Conservation (phyloP, 441 rosid species). For the Populus tomentosa region DNA sequence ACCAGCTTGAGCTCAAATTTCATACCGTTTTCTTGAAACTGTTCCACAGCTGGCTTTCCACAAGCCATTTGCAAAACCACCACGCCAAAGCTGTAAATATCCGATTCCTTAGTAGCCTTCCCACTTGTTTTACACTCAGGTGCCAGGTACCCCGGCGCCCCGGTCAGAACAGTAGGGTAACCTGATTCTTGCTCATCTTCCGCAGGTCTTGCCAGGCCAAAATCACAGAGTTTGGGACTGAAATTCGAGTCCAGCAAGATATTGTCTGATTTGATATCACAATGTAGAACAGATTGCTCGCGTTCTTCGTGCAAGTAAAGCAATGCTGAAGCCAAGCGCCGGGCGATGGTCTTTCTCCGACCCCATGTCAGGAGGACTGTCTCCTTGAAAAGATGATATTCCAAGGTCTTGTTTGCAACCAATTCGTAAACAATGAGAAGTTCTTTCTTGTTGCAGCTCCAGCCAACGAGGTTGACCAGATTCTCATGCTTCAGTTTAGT, state of each 20-base stretch:
- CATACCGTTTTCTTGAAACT: slow-evolving; percentile 12
- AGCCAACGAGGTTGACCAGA: slow-evolving; percentile 61
- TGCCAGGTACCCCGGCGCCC: slow-evolving; percentile 73
- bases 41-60: slow-evolving; percentile 62
- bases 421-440: slow-evolving; percentile 61
- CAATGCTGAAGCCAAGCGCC: slow-evolving; percentile 62
- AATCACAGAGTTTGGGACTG: slow-evolving; percentile 64
- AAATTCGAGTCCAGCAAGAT: slow-evolving; percentile 63
- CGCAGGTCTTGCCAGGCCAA: slow-evolving; percentile 68
- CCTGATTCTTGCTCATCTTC: slow-evolving; percentile 61
- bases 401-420: slow-evolving; percentile 72
- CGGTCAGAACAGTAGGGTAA: slow-evolving; percentile 54
- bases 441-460: slow-evolving; percentile 62
- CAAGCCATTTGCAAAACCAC: slow-evolving; percentile 67
- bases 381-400: slow-evolving; percentile 37
- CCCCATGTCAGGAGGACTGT: slow-evolving; percentile 45
- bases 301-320: slow-evolving; percentile 69
- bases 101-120: slow-evolving; percentile 62
- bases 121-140: slow-evolving; percentile 69
- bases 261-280: slow-evolving; percentile 68
- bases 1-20: slow-evolving; percentile 47
- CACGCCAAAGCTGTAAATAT: slow-evolving; percentile 68
- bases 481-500: slow-evolving; percentile 68
- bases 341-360: slow-evolving; percentile 44
- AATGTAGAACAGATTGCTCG: slow-evolving; percentile 68